These are phyloP conservation scores for Athelia psychrophila DNA, from an alignment of 1,284 basidiomycete genomes.

Conservation along the genomic window DNA sequence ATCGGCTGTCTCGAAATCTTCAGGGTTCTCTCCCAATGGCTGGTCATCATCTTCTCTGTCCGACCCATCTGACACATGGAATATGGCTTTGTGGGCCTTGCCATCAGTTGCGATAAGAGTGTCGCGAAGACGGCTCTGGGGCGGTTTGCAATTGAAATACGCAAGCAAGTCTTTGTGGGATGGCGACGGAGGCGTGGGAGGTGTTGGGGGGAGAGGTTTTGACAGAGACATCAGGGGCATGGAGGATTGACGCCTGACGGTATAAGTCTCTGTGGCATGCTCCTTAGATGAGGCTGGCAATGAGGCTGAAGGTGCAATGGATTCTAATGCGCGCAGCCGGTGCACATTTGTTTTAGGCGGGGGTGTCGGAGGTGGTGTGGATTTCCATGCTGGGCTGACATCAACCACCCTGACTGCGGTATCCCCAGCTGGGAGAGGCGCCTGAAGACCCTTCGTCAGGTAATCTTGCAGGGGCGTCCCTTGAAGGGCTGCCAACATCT, in stretches of 20 bases:
- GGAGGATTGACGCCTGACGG: constrained; percentile 29
- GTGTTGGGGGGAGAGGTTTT: constrained; percentile 18
- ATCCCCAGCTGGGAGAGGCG: neutral
- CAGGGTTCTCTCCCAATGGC: neutral
- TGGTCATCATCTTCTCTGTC: constrained; percentile 16
- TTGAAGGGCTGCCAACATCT: neutral
- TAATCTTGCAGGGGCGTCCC: neutral
- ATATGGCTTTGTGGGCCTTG: constrained; percentile 22
- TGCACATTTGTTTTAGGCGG: constrained; percentile 34
- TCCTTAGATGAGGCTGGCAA: constrained; percentile 26
- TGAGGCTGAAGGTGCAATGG: constrained; percentile 36
- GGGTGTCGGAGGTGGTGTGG: constrained; percentile 54
- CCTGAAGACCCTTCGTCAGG: neutral
- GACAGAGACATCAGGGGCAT: constrained; percentile 25
- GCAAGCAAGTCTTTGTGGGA: neutral
- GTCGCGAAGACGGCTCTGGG: neutral
- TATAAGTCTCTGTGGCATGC: constrained; percentile 14
- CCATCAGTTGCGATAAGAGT: neutral
- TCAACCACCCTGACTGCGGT: neutral
- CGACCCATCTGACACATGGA: constrained; percentile 27
- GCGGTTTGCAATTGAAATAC: neutral
- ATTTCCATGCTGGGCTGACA: constrained; percentile 45
- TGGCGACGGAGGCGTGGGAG: constrained; percentile 5
- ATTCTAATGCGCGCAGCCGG: constrained; percentile 18
- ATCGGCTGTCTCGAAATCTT: constrained; percentile 1